Conservation (phyloP, 345 rosid genomes). For the Corchorus olitorius region DNA sequence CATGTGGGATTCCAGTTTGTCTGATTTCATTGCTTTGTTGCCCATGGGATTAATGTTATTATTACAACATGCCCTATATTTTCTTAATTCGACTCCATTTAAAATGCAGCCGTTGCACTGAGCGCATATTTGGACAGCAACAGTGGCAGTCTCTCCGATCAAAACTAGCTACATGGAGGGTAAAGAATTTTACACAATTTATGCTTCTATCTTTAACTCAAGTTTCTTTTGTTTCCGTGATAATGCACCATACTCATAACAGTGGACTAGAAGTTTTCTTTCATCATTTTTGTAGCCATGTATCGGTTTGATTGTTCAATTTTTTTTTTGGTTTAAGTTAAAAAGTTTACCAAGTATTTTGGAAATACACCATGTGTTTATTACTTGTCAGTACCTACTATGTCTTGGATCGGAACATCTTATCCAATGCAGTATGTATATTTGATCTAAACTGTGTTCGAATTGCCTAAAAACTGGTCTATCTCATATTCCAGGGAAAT, state of each 20-base stretch:
- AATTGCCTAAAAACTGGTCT: constrained; percentile 5
- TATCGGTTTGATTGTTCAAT: background rate
- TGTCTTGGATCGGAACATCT: background rate
- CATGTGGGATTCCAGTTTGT: background rate
- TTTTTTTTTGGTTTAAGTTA: background rate
- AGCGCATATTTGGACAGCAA: constrained; percentile 67
- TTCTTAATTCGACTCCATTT: constrained; percentile 10
- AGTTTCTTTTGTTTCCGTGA: background rate
- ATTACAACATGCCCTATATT: background rate
- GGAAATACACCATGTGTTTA: background rate
- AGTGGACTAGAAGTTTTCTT: background rate
- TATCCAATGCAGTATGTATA: background rate
- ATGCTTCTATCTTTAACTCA: background rate
- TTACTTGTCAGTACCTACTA: background rate
- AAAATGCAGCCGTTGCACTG: constrained; percentile 64
- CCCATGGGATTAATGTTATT: background rate
- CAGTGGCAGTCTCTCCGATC: constrained; percentile 73
- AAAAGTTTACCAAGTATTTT: background rate
- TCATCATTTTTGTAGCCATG: background rate
- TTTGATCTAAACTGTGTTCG: background rate
- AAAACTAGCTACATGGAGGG: constrained; percentile 84
- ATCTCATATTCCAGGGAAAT: constrained; percentile 55
- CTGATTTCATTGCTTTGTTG: background rate
- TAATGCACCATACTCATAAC: background rate
- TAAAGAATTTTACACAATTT: constrained; percentile 26